These are phyloP conservation scores for Trichocladium antarcticum DNA, from an alignment of 495 filamentous ascomycete species.

Conservation along the genomic window DNA sequence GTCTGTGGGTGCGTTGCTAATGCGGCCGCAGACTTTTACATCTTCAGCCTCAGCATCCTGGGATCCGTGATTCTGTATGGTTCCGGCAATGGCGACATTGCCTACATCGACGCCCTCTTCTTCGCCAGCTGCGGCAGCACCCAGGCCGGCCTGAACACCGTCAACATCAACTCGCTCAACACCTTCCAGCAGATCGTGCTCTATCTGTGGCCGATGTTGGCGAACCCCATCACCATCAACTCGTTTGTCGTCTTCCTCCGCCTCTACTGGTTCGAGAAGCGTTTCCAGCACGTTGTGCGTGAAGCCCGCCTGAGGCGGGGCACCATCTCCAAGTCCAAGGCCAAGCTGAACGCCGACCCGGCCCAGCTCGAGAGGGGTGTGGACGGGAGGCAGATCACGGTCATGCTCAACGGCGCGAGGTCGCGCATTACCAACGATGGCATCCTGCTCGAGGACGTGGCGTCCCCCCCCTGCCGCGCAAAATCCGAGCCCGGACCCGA, in stretches of 20 bases:
- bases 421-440: conserved; percentile 40
- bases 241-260: conserved; percentile 79
- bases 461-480: conserved; percentile 5
- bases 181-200: conserved; percentile 69
- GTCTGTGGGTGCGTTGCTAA: conserved; percentile 5
- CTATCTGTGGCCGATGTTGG: conserved; percentile 59
- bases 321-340: conserved; percentile 41
- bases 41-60: conserved; percentile 56
- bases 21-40: conserved; percentile 55
- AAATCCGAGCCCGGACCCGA: conserved; percentile 1
- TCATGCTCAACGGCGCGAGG: conserved; percentile 47
- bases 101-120: conserved; percentile 85
- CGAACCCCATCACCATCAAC: conserved; percentile 87
- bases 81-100: conserved; percentile 40
- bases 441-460: conserved; percentile 23
- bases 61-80: conserved; percentile 67
- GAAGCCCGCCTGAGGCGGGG: conserved; percentile 34
- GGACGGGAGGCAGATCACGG: conserved; percentile 57
- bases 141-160: conserved; percentile 83
- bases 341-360: conserved; percentile 45
- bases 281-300: conserved; percentile 57
- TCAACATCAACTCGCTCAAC: conserved; percentile 62
- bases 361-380: conserved; percentile 55
- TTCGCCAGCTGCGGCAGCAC: conserved; percentile 70
- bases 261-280: conserved; percentile 94